A percentile compares a stretch with the other conserved stretches of the same genome.
Evolutionary conservation across 129 eudicot genomes (phyloP).

Genomic region (Deinandra increscens): DNA sequence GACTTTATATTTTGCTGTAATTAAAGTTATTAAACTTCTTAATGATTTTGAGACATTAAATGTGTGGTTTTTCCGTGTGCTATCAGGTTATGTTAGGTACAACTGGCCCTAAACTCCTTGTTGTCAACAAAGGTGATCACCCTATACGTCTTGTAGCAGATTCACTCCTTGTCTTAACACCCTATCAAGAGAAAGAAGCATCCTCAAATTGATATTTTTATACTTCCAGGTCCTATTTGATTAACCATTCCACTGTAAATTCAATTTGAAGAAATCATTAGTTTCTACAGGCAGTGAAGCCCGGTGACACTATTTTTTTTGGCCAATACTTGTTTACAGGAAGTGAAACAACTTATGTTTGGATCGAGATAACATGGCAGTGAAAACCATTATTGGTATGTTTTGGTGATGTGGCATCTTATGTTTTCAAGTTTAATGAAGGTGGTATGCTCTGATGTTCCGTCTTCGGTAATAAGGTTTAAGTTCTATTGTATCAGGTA

Average conservation of each 20-base stretch:
- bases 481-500: too few species aligned
- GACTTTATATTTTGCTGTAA: too few species aligned
- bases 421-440: too few species aligned
- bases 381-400: conserved; percentile 5
- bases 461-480: too few species aligned
- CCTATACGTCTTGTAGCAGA: conserved; percentile 70
- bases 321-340: conserved; percentile 93
- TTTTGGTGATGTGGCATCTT: too few species aligned
- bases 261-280: too few species aligned
- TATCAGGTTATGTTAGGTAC: conserved; percentile 90
- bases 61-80: not conserved
- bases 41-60: conserved; percentile 1
- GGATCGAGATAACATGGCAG: conserved; percentile 87
- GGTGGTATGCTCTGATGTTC: too few species aligned
- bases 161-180: conserved; percentile 57
- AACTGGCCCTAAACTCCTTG: conserved; percentile 81
- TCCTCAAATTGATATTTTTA: conserved; percentile 27
- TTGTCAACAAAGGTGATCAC: conserved; percentile 62
- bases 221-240: conserved; percentile 21
- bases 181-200: conserved; percentile 82
- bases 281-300: too few species aligned
- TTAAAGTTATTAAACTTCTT: too few species aligned
- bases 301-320: conserved; percentile 86
- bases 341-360: conserved; percentile 84
- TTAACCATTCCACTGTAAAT: too few species aligned